Evolutionary conservation across 768 basidiomycete species (phyloP).

Genomic region (Leccinum rimulosum): DNA sequence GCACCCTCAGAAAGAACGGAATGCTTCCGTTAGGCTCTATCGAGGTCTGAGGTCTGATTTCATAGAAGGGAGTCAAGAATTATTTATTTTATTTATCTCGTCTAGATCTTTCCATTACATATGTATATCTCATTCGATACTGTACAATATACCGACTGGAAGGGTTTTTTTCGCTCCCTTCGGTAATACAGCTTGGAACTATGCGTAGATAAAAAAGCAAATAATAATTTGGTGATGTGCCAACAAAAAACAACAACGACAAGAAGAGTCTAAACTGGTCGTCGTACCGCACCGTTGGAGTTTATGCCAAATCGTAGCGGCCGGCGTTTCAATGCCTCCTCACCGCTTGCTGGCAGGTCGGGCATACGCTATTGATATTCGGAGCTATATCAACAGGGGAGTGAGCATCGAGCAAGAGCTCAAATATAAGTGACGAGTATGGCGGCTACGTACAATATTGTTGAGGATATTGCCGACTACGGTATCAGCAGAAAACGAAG

Average conservation of each 20-base stretch:
- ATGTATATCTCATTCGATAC: background rate
- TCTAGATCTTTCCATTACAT: background rate
- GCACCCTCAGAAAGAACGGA: constrained; percentile 3
- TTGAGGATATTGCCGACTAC: constrained; percentile 44
- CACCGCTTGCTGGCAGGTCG: constrained; percentile 35
- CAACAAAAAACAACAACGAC: constrained; percentile 1
- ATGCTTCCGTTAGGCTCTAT: constrained; percentile 30
- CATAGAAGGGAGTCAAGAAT: constrained; percentile 9
- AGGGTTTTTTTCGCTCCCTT: constrained; percentile 2
- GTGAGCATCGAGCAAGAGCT: background rate
- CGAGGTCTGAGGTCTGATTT: background rate
- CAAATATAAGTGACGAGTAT: background rate
- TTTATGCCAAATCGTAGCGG: background rate
- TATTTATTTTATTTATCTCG: constrained; percentile 6
- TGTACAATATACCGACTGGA: constrained; percentile 11
- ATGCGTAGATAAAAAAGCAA: constrained; percentile 14
- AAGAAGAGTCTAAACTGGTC: constrained; percentile 10
- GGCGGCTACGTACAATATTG: constrained; percentile 41
- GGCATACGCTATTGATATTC: constrained; percentile 40
- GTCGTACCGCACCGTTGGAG: background rate
- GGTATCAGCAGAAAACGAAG: constrained; percentile 1
- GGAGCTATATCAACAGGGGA: constrained; percentile 33
- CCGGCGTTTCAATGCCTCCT: constrained; percentile 21
- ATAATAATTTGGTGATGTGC: constrained; percentile 23
- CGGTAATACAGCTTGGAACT: constrained; percentile 29